phyloP scores from a whole-genome alignment of 768 basidiomycete genomes.

The Pisolithus marmoratus region DNA sequence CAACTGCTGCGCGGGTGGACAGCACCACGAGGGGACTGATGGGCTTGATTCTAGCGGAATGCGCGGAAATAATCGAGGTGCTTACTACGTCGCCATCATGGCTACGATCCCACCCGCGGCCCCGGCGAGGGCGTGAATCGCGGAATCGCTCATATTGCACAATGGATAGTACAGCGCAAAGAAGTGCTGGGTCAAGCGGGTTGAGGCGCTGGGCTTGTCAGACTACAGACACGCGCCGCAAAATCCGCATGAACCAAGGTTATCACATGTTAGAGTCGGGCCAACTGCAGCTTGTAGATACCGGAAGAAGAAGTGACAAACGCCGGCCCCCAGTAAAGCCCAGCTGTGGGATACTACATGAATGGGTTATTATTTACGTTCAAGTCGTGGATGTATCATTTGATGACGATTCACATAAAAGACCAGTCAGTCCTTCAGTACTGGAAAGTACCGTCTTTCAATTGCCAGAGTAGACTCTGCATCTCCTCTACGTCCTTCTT shows the following conservation, averaged over 20 bases:
- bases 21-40: conserved; percentile 84
- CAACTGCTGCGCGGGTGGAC: conserved; percentile 90
- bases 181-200: background rate
- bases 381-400: background rate
- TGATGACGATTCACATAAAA: background rate
- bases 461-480: conserved; percentile 49
- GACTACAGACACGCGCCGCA: no score
- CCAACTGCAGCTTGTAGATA: background rate
- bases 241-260: background rate
- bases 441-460: conserved; percentile 29
- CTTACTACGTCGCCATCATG: conserved; percentile 87
- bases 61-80: conserved; percentile 3
- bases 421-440: conserved; percentile 1
- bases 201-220: no score
- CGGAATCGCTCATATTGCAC: conserved; percentile 59
- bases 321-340: no score
- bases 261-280: conserved; percentile 13
- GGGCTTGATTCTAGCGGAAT: background rate
- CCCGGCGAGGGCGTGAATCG: conserved; percentile 84
- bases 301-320: background rate
- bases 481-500: conserved; percentile 68
- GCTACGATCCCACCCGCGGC: conserved; percentile 86
- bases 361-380: background rate
- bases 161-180: background rate
- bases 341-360: background rate